Percentiles rank a stretch among this genome's conserved stretches.
These are phyloP conservation scores for Penicillium goetzii DNA, from an alignment of 495 filamentous ascomycete species.

Conservation along the genomic window DNA sequence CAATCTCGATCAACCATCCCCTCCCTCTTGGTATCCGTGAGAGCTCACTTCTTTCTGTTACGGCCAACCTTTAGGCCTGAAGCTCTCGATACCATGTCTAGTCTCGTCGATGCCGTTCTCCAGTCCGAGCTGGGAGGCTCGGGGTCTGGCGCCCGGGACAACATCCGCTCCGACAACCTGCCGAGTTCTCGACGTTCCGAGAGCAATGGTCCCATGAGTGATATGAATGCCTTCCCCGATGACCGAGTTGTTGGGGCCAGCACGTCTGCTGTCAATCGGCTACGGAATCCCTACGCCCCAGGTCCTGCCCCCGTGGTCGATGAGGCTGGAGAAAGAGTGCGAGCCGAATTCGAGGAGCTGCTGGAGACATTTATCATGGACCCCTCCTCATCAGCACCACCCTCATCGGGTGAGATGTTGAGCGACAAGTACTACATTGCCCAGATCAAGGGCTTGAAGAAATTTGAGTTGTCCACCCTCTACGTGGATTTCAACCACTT, in stretches of 20 bases:
- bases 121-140: conserved; percentile 53
- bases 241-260: conserved; percentile 62
- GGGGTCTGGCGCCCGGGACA: conserved; percentile 39
- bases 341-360: conserved; percentile 83
- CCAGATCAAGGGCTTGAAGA: conserved; percentile 87
- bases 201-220: conserved; percentile 59
- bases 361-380: conserved; percentile 86
- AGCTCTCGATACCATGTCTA: conserved; percentile 49
- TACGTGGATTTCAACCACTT: conserved; percentile 97
- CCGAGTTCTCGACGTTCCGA: conserved; percentile 55
- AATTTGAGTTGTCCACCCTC: conserved; percentile 87
- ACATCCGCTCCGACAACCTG: conserved; percentile 45
- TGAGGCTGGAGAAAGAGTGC: conserved; percentile 80
- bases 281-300: conserved; percentile 61
- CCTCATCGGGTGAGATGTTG: conserved; percentile 71
- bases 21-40: conserved; percentile 15
- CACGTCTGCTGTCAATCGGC: conserved; percentile 58
- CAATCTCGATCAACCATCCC: conserved; percentile 9
- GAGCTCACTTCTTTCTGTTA: conserved; percentile 17
- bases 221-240: conserved; percentile 59
- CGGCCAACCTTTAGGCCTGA: conserved; percentile 32
- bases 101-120: conserved; percentile 55
- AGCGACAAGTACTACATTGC: conserved; percentile 96
- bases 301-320: conserved; percentile 86
- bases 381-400: conserved; percentile 69